Percentiles rank a stretch among this genome's conserved stretches.
phyloP scores from a whole-genome alignment of 208 protist species.

The Borovskyia barvae region DNA sequence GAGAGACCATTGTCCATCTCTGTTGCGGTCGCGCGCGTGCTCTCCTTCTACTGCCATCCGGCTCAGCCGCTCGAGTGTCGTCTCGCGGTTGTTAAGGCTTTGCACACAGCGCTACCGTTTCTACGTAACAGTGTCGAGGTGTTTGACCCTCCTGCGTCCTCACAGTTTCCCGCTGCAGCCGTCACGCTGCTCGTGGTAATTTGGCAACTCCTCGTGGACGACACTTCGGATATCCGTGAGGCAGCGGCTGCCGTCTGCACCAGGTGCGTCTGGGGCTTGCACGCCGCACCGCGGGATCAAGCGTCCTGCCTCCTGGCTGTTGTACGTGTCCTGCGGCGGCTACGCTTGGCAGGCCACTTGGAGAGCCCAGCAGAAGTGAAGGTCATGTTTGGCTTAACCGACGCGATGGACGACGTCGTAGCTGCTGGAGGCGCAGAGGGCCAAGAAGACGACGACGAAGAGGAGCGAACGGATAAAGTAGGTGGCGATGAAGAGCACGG shows the following conservation, averaged over 20 bases:
- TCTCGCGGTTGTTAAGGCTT: conserved; percentile 48
- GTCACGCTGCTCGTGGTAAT: conserved; percentile 49
- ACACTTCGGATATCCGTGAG: conserved; percentile 61
- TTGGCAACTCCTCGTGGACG: conserved; percentile 73
- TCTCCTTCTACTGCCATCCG: conserved; percentile 50
- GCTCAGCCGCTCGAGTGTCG: conserved; percentile 52
- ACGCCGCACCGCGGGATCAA: conserved; percentile 38
- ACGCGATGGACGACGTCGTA: background rate
- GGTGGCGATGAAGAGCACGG: conserved; percentile 18
- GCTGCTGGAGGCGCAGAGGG: background rate
- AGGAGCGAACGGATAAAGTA: background rate
- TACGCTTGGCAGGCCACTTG: conserved; percentile 8
- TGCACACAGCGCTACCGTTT: conserved; percentile 22
- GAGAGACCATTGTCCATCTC: conserved; percentile 13
- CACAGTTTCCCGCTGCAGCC: background rate
- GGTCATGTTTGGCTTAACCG: background rate
- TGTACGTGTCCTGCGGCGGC: conserved; percentile 30
- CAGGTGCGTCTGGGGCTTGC: conserved; percentile 10
- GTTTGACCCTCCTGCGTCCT: background rate
- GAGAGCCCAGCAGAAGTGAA: background rate
- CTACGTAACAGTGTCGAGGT: conserved; percentile 8
- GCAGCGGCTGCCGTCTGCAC: conserved; percentile 32
- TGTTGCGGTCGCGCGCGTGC: conserved; percentile 19
- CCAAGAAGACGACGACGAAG: conserved; percentile 4
- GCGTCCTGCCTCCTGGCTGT: conserved; percentile 56